Base-by-base conservation (phyloP, 2,329 filamentous ascomycete species). In the Hymenoscyphus fructigenus region DNA sequence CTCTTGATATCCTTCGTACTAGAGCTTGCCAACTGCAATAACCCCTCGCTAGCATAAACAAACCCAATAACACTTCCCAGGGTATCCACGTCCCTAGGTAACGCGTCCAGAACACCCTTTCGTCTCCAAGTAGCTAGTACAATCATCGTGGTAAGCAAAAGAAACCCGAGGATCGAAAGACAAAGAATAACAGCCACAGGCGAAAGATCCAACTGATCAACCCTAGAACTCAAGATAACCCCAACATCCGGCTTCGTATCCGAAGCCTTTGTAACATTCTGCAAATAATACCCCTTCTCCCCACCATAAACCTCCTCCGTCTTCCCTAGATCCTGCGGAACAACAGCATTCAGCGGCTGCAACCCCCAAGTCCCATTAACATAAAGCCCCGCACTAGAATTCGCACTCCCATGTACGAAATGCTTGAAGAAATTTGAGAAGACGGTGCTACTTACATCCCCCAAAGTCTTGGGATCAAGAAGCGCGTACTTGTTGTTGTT, bases 361-460 rank as follows among this genome's bases (percentile, higher is more conserved):
- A 68, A 26, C 2, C 23, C 64, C 64, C 62, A 65, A 15, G 57
- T 38, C 0, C 65, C 66, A 29, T 68, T 65, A 9, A 66, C 50
- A 28, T 65, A 65, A 17, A 66, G 36, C 0, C 61, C 66, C 7
- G 32, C 53, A 29, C 23, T 47, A 5, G 14, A 56, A 9, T n/a
- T 65, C 10, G 59, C 62, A 20, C 61, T 47, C 14, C 32, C 53
- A 34, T 57, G 57, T 1, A 67, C 63, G 28, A 67, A 67, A 28
- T 68, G 41, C 38, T 66, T 65, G 50, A 67, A 68, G 57, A 68
- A 68, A 26, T 64, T 41, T 1, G 56, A 55, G 41, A 68, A 68
- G 1, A 66, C 67, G 14, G 61, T 60, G 10, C 59, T 66, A 1
- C 60, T 63, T n/a, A 44, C 36, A 57, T 66, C 66, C 23, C 32